phyloP scores from a whole-genome alignment of 202 grass and related monocot species.

The Carex sylvatica region DNA sequence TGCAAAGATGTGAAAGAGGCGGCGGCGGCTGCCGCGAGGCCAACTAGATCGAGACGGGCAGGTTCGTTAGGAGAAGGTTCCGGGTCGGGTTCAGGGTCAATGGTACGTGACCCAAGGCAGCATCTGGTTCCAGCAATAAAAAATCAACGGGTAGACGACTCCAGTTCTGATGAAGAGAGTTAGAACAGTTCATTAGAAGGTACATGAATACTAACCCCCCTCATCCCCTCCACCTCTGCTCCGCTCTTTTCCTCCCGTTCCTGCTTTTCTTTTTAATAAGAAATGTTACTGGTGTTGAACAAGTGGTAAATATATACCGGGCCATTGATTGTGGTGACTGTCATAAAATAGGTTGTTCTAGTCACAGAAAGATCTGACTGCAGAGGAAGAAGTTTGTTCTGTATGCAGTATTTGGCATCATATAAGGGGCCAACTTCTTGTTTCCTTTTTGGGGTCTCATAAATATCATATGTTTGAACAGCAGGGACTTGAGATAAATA shows the following conservation, averaged over 20 bases:
- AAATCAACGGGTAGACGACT: slow-evolving; percentile 41
- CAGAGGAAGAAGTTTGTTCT: background rate
- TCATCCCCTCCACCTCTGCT: background rate
- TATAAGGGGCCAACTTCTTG: background rate
- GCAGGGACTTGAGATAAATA: background rate
- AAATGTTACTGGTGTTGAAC: background rate
- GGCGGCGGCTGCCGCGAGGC: slow-evolving; percentile 36
- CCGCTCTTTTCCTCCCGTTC: background rate
- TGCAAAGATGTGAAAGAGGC: slow-evolving; percentile 82
- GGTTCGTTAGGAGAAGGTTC: background rate
- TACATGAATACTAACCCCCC: background rate
- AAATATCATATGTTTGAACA: background rate
- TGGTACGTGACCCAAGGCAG: slow-evolving; percentile 42
- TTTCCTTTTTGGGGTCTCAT: background rate
- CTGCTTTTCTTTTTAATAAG: background rate
- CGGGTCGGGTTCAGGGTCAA: slow-evolving; percentile 11
- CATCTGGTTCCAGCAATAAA: slow-evolving; percentile 57
- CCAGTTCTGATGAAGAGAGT: slow-evolving; percentile 45
- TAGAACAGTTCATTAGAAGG: slow-evolving; percentile 19
- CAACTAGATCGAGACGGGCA: slow-evolving; percentile 31
- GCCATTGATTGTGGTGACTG: background rate
- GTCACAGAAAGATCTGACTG: background rate
- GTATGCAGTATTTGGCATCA: background rate
- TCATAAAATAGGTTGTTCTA: background rate
- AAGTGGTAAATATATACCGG: background rate